These are phyloP conservation scores for Macaranga tanarius DNA, from an alignment of 441 rosid species.

Conservation along the genomic window DNA sequence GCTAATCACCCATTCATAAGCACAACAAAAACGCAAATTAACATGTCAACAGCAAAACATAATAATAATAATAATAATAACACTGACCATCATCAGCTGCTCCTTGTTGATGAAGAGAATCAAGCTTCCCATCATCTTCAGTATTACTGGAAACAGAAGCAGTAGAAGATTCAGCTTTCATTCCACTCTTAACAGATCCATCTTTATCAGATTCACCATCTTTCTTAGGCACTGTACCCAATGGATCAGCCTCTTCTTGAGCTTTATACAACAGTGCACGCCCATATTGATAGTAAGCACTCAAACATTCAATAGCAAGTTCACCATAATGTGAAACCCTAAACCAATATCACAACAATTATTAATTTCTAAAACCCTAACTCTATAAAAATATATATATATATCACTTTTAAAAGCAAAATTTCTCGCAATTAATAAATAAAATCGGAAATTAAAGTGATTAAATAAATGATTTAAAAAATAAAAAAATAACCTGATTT, in stretches of 20 bases:
- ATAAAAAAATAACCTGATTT: slow-evolving; percentile 58
- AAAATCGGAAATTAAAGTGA: neutral
- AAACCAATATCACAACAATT: neutral
- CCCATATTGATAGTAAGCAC: slow-evolving; percentile 74
- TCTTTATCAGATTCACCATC: slow-evolving; percentile 48
- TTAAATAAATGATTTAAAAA: neutral
- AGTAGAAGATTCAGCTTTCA: slow-evolving; percentile 45
- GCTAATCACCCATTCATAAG: neutral
- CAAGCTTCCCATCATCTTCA: slow-evolving; percentile 41
- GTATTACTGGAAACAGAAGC: slow-evolving; percentile 49
- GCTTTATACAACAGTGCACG: slow-evolving; percentile 76
- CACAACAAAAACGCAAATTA: neutral
- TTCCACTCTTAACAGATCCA: slow-evolving; percentile 38
- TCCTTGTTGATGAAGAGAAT: slow-evolving; percentile 50
- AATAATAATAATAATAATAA: too few species aligned
- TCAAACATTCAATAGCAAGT: slow-evolving; percentile 61
- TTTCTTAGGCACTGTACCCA: slow-evolving; percentile 70
- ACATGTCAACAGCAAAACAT: neutral
- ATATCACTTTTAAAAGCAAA: too few species aligned
- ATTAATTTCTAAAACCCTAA: too few species aligned
- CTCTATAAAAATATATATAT: too few species aligned
- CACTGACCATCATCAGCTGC: slow-evolving; percentile 42
- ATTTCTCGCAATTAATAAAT: too few species aligned
- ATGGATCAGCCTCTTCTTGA: slow-evolving; percentile 87
- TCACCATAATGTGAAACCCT: slow-evolving; percentile 80